Base-by-base conservation (phyloP, 1,284 basidiomycete genomes). In the Ceratobasidium papillatum region DNA sequence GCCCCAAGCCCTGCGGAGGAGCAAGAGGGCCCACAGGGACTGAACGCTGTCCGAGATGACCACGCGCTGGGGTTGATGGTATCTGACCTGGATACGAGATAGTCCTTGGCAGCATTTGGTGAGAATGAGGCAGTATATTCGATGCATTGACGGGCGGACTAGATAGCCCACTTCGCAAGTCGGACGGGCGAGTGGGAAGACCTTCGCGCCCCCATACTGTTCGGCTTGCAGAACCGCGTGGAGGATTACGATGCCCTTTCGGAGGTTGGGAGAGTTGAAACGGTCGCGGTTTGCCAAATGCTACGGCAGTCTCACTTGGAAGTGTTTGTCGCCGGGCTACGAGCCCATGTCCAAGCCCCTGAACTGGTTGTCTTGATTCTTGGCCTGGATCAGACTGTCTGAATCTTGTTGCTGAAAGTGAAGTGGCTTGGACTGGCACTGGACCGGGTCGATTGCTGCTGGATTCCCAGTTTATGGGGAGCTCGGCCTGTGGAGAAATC, bases 181-280 rank as follows among this genome's bases (percentile, higher is more conserved):
- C 72, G 12, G 41, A 54, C n/a, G 34, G 45, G 19, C 72, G 72
- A 52, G 61, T 27, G 2, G 72, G 72, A 34, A 74, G 72, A n/a
- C 72, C 72, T 43, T 74, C 72, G 47, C 72, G 72, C 19, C 72
- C 72, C 72, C 72, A 74, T 27, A 74, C 47, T 30, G 51, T 22
- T 27, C 72, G 59, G 25, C 72, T 52, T 25, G 59, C 25, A 19
- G 61, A 52, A 32, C 72, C 49, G 3, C 72, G 59, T 9, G 32
- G 36, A 32, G 72, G 38, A 43, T 61, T 61, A n/a, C 72, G 72
- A 30, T 74, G 49, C 3, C 61, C 61, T 27, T 61, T 51, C 7
- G 69, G 69, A 8, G 72, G 72, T 34, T 64, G 59, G 12, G 61
- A 43, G 47, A 74, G 61, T n/a, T 36, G 25, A 34, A 74, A 63